phyloP scores from a whole-genome alignment of 345 rosid species.

The Salix udensis region DNA sequence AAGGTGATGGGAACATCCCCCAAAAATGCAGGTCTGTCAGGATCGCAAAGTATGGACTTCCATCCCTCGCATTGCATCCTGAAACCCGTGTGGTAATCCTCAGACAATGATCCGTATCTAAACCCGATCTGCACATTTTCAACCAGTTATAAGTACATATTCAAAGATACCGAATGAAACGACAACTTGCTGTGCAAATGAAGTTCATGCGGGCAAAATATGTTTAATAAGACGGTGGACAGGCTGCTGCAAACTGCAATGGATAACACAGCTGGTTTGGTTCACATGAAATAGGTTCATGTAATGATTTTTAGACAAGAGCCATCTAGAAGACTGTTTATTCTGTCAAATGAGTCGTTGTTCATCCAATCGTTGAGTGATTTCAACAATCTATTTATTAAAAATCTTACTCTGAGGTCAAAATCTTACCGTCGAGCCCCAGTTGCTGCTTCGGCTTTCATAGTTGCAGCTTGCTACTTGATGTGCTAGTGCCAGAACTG shows the following conservation, averaged over 20 bases:
- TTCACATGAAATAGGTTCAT: too few species aligned
- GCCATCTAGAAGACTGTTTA: too few species aligned
- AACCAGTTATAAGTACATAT: not conserved
- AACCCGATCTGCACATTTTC: conserved; percentile 48
- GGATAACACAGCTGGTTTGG: too few species aligned
- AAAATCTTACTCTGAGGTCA: not conserved
- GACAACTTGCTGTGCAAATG: too few species aligned
- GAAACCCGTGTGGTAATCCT: conserved; percentile 62
- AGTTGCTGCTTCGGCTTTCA: conserved; percentile 49
- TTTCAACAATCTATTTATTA: too few species aligned
- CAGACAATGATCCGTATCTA: conserved; percentile 68
- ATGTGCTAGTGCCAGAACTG: conserved; percentile 39
- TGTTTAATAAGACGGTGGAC: too few species aligned
- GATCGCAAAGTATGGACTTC: conserved; percentile 55
- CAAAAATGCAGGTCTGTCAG: conserved; percentile 51
- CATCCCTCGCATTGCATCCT: conserved; percentile 62
- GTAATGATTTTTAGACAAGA: too few species aligned
- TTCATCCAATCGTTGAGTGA: too few species aligned
- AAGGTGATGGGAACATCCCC: conserved; percentile 55
- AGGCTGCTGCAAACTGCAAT: too few species aligned
- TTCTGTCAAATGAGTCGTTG: too few species aligned
- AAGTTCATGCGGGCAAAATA: too few species aligned
- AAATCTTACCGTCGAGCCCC: conserved; percentile 58
- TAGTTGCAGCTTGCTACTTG: conserved; percentile 48
- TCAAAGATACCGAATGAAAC: too few species aligned